Evolutionary conservation across 1,284 basidiomycete genomes (phyloP).

Genomic region (Volvariella volvacea): DNA sequence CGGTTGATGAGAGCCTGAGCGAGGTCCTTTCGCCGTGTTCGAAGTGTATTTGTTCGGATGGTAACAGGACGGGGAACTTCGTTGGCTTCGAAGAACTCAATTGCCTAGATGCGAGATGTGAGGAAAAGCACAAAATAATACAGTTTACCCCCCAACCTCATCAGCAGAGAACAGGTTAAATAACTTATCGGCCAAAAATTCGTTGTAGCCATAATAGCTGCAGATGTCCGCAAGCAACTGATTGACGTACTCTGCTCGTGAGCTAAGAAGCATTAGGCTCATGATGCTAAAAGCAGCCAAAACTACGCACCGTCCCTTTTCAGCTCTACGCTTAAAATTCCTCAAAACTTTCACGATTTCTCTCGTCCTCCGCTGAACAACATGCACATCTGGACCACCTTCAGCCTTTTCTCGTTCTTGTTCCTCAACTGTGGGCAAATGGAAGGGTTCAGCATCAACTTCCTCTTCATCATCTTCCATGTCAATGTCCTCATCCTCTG

Average conservation of each 20-base stretch:
- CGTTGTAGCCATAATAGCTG: conserved; percentile 97
- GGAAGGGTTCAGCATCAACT: conserved; percentile 55
- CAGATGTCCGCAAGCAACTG: conserved; percentile 87
- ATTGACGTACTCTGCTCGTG: conserved; percentile 84
- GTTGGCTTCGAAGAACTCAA: conserved; percentile 98
- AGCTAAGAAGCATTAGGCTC: conserved; percentile 39
- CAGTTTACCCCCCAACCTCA: conserved; percentile 63
- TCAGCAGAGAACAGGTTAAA: conserved; percentile 91
- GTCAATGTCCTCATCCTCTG: conserved; percentile 47
- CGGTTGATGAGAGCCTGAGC: conserved; percentile 94
- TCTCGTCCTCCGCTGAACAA: conserved; percentile 85
- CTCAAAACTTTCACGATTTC: conserved; percentile 79
- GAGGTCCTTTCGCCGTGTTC: conserved; percentile 89
- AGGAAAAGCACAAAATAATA: conserved; percentile 2
- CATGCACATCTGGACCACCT: conserved; percentile 73
- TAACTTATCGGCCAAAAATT: conserved; percentile 91
- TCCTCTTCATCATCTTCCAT: conserved; percentile 52
- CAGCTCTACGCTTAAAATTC: conserved; percentile 67
- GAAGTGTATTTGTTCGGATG: conserved; percentile 95
- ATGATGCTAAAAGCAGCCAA: conserved; percentile 3
- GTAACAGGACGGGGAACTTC: conserved; percentile 96
- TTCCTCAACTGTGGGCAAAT: conserved; percentile 78
- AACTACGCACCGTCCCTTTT: conserved; percentile 62
- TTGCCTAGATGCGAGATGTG: conserved; percentile 50
- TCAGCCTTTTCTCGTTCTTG: conserved; percentile 70